Percentiles rank a stretch among this genome's conserved stretches.
Conservation (phyloP, 148 eudicot species). For the Rhododendron henanense region DNA sequence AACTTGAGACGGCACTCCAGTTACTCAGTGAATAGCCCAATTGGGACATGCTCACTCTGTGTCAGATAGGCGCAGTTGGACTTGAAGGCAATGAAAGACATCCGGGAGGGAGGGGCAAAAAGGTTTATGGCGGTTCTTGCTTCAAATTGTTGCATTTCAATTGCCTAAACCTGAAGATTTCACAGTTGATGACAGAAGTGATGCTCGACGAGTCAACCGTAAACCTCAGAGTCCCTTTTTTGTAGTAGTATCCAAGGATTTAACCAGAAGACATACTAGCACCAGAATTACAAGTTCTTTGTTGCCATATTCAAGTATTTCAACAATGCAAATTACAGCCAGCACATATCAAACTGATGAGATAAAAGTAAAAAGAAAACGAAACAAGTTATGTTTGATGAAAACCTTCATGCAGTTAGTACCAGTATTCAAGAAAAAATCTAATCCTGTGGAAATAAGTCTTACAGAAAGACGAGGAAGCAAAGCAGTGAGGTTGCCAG, state of each 20-base stretch:
- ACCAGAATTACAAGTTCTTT: not conserved
- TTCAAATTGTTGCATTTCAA: not conserved
- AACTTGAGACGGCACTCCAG: too few relatives aligned
- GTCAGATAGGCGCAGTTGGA: not conserved
- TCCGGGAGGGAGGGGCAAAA: not conserved
- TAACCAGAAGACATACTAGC: not conserved
- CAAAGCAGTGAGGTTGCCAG: constrained; percentile 64
- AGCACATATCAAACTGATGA: not conserved
- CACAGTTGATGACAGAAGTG: not conserved
- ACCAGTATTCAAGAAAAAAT: not conserved
- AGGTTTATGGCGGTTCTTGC: not conserved
- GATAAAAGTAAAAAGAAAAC: not conserved
- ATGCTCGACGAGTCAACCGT: not conserved
- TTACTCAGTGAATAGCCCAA: not conserved
- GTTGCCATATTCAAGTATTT: not conserved
- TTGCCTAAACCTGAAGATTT: not conserved
- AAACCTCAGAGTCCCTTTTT: not conserved
- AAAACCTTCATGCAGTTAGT: not conserved
- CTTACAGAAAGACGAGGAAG: constrained; percentile 85
- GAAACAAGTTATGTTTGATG: not conserved
- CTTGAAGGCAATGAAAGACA: too few relatives aligned
- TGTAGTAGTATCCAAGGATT: not conserved
- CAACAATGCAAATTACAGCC: not conserved
- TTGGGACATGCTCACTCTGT: not conserved
- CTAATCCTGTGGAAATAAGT: not conserved